Evolutionary conservation across 148 eudicot species (phyloP).

Genomic region (Camellia lanceoleosa): DNA sequence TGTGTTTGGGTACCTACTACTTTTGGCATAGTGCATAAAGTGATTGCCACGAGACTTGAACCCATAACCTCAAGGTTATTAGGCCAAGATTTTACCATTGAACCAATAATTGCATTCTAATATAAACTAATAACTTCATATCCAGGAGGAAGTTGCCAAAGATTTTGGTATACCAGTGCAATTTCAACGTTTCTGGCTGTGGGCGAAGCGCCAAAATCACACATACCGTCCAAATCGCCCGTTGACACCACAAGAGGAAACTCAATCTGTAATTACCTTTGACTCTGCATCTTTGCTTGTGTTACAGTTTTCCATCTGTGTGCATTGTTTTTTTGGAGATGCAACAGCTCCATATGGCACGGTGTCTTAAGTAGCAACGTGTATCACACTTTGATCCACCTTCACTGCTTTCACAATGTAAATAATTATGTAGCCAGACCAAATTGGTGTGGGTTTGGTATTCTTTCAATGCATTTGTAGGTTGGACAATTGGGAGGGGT

Average conservation of each 20-base stretch:
- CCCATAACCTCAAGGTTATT: too few species aligned
- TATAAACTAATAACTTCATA: background rate
- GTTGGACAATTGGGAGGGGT: slow-evolving; percentile 84
- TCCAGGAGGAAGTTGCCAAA: slow-evolving; percentile 90
- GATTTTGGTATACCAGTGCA: slow-evolving; percentile 88
- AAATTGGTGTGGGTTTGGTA: background rate
- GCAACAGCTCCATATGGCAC: background rate
- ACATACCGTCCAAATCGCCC: slow-evolving; percentile 94
- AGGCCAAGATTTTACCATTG: too few species aligned
- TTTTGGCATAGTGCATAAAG: too few species aligned
- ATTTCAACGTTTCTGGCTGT: slow-evolving; percentile 84
- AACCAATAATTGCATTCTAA: background rate
- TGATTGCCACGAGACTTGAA: too few species aligned
- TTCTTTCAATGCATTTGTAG: slow-evolving; percentile 31
- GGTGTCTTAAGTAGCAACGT: background rate
- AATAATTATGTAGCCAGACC: background rate
- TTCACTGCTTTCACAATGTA: too few species aligned
- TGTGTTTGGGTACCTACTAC: too few species aligned
- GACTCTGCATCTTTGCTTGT: background rate
- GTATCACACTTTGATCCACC: too few species aligned
- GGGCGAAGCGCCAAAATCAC: slow-evolving; percentile 97
- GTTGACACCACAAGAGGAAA: slow-evolving; percentile 68
- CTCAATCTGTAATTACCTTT: slow-evolving; percentile 52
- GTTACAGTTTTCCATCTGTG: background rate
- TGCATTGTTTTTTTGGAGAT: background rate